A percentile compares a stretch with the other conserved stretches of the same genome.
Evolutionary conservation across 2,329 filamentous ascomycete species (phyloP).

Genomic region (Fusarium verticillioides): DNA sequence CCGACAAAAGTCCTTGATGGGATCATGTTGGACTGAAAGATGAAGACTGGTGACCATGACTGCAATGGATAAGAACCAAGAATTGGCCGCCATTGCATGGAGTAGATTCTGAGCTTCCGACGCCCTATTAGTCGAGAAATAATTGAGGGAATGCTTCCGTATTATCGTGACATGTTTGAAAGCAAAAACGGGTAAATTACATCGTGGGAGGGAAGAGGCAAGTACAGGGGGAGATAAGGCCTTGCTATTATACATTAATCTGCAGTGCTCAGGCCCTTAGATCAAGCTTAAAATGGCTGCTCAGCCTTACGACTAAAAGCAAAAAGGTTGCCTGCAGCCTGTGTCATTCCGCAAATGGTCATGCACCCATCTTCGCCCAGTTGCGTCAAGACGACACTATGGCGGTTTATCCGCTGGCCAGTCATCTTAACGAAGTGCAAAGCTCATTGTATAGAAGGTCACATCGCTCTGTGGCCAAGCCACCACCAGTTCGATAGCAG

Average conservation of each 20-base stretch:
- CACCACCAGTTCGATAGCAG: background rate
- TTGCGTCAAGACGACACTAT: accelerated
- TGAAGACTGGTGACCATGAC: background rate
- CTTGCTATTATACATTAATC: background rate
- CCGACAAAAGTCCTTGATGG: background rate
- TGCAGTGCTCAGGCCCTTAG: background rate
- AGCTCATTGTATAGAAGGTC: accelerated
- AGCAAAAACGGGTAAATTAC: accelerated
- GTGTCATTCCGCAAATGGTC: background rate
- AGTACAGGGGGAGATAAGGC: no score
- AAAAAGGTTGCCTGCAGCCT: background rate
- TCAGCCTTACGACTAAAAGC: background rate
- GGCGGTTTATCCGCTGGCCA: background rate
- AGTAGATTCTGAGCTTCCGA: accelerated
- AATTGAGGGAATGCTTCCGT: accelerated
- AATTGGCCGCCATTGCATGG: background rate
- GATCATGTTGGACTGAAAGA: background rate
- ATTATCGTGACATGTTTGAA: background rate
- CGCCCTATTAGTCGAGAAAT: accelerated
- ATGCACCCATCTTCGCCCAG: background rate
- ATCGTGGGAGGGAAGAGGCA: no score
- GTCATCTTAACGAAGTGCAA: accelerated
- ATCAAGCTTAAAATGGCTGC: no score
- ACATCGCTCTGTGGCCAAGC: background rate
- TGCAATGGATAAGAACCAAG: background rate